A percentile compares a stretch with the other conserved stretches of the same genome.
Evolutionary conservation across 1,284 basidiomycete species (phyloP).

Genomic region (Malassezia psittaci): DNA sequence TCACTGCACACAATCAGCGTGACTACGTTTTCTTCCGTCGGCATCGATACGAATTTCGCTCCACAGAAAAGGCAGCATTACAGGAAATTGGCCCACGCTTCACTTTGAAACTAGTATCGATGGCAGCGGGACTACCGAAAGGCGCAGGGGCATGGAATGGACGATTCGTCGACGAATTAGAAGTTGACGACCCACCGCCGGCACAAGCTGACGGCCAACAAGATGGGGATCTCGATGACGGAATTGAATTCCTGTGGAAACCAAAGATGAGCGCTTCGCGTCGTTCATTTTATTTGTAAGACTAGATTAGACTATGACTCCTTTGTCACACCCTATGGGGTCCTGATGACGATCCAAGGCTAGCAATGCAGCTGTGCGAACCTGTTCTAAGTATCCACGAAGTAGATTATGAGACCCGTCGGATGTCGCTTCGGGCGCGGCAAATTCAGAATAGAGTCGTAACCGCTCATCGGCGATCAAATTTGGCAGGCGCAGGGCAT

Average conservation of each 20-base stretch:
- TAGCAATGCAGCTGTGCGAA: conserved; percentile 30
- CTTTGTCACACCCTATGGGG: conserved; percentile 8
- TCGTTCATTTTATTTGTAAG: conserved; percentile 33
- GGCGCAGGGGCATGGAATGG: conserved; percentile 56
- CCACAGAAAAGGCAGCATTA: conserved; percentile 65
- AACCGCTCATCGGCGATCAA: conserved; percentile 80
- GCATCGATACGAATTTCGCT: conserved; percentile 89
- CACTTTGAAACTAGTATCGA: conserved; percentile 79
- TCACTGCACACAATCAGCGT: conserved; percentile 91
- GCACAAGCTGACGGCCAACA: conserved; percentile 1
- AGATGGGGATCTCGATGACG: conserved; percentile 27
- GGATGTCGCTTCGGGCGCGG: conserved; percentile 51
- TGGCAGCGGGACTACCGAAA: conserved; percentile 75
- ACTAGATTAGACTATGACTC: neutral
- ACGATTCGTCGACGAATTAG: conserved; percentile 48
- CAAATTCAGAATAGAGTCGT: conserved; percentile 76
- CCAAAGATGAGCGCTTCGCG: conserved; percentile 39
- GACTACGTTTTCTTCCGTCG: conserved; percentile 96
- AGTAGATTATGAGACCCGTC: conserved; percentile 21
- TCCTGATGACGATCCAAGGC: conserved; percentile 15
- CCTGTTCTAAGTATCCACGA: conserved; percentile 33
- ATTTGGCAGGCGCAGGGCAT: conserved; percentile 66
- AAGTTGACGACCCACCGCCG: conserved; percentile 28
- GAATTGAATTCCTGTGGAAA: conserved; percentile 42
- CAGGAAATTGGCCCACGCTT: conserved; percentile 98